Evolutionary conservation across 2,329 filamentous ascomycete species (phyloP).

Genomic region (Alternaria sp.): DNA sequence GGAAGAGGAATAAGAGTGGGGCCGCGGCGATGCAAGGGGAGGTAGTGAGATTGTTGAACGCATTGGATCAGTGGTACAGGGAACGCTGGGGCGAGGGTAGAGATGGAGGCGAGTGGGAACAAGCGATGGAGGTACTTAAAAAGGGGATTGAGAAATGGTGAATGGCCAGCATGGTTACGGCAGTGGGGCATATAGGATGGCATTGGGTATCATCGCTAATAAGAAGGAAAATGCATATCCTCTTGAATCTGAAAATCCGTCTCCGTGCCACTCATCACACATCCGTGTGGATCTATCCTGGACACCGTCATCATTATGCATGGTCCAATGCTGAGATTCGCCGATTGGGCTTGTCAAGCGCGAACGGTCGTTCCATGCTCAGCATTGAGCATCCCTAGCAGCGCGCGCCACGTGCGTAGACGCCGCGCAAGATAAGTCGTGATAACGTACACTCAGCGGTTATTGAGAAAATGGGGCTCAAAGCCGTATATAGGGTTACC

Average conservation of each 20-base stretch:
- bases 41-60: conserved; percentile 7
- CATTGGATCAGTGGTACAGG: conserved; percentile 5
- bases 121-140: background rate
- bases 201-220: background rate
- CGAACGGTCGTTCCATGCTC: background rate
- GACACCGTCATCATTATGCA: background rate
- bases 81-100: background rate
- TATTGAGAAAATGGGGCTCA: conserved; percentile 18
- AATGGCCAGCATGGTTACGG: background rate
- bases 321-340: background rate
- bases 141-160: conserved; percentile 12
- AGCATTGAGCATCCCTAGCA: background rate
- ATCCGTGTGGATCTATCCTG: background rate
- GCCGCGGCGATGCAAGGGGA: conserved; percentile 4
- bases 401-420: background rate
- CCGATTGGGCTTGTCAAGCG: background rate
- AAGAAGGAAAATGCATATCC: background rate
- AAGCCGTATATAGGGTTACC: conserved; percentile 36
- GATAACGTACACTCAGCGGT: background rate
- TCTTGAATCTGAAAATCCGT: background rate
- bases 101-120: background rate
- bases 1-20: conserved; percentile 4
- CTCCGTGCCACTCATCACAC: background rate
- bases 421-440: background rate
- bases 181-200: background rate